Evolutionary conservation across 2,329 filamentous ascomycete species (phyloP), one percentile per base, ranked within the genome.

Genomic region (Trichoderma pleuroti): DNA sequence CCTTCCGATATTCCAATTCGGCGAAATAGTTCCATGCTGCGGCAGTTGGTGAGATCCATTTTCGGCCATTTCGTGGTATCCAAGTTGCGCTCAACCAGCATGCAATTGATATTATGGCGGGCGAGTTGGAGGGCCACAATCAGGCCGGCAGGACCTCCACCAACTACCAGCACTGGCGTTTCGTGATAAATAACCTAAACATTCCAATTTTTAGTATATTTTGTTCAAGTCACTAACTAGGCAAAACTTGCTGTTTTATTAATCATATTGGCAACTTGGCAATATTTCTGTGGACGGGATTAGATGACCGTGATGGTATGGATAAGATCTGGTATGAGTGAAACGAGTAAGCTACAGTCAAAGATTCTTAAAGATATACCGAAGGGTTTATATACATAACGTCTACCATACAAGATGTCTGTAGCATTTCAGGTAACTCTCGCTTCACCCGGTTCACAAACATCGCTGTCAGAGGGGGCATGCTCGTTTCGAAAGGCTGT

Each of bases 61-160:
- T 69, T 69, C 4, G 67, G 67, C 67, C 67, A 69, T 30, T 69
- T 69, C 12, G 67, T 69, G 14, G 57, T 69, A 32, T 69, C 67
- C 32, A 63, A 12, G 12, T 69, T 69, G 24, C 67, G 67, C 18
- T 69, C 67, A 5, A 32, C 67, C 12, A 69, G 30, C 67, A 69
- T 69, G 18, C 32, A 62, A 3, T 63, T 42, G 30, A 62, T 49
- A 4, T 46, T 28, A 39, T 54, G 26, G n/a, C 42, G 67, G 16
- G 67, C 57, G 16, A 69, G 67, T 30, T 69, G 56, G 7, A 63
- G 42, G 9, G 67, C 49, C 4, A 63, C 42, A 69, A 62, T 63
- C 16, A 69, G 18, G 2, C 67, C 67, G 18, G 42, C 32, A 7
- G 67, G 67, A 3, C 67, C 67, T 21, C 57, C 46, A 3, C 67